Conservation (phyloP, 129 eudicot species). For the Chrysanthemum makinoi region DNA sequence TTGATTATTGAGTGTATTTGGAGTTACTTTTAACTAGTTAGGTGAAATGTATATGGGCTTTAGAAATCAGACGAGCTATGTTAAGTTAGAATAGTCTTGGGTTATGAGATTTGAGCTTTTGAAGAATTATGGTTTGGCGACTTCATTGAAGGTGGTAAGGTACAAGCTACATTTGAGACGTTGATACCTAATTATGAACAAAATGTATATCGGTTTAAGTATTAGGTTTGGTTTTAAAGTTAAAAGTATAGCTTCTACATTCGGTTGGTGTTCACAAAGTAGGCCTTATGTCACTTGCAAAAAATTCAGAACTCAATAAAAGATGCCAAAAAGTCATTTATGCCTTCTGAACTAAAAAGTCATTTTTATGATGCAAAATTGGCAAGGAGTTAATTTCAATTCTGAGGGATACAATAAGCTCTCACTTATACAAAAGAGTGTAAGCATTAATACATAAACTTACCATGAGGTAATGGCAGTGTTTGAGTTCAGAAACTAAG, state of each 20-base stretch:
- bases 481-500: background rate
- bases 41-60: background rate
- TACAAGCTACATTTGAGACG: background rate
- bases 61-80: background rate
- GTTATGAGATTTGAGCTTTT: background rate
- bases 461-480: background rate
- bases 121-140: background rate
- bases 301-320: background rate
- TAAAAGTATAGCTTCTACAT: background rate
- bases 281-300: background rate
- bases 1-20: slow-evolving; percentile 7
- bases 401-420: background rate
- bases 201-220: slow-evolving; percentile 5
- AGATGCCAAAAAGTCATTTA: background rate
- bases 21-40: background rate
- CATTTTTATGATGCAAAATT: slow-evolving; percentile 3
- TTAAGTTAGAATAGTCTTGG: background rate
- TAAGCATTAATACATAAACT: background rate
- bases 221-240: slow-evolving; percentile 1
- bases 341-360: background rate
- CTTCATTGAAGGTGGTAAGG: background rate
- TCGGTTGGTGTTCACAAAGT: background rate
- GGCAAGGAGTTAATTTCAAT: background rate
- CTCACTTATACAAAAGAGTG: background rate
- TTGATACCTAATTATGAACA: background rate